Evolutionary conservation across 257 asterid genomes (phyloP).

Genomic region (Solanum dulcamara): DNA sequence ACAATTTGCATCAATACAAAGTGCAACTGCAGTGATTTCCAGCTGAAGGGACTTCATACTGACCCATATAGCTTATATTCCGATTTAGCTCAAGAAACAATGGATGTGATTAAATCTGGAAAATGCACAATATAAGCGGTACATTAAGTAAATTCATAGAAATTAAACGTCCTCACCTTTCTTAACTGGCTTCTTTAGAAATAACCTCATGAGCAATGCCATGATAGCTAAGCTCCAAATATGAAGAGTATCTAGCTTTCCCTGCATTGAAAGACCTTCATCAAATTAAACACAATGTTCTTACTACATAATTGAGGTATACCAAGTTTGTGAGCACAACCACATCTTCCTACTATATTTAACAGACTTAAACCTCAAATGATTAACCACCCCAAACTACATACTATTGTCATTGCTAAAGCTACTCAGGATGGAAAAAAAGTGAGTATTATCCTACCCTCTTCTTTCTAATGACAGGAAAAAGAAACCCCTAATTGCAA

Average conservation of each 20-base stretch:
- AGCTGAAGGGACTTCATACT: background rate
- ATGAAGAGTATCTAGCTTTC: conserved; percentile 18
- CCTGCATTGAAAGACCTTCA: conserved; percentile 14
- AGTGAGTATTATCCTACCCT: background rate
- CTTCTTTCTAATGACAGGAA: background rate
- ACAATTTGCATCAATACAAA: background rate
- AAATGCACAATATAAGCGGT: background rate
- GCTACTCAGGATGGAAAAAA: background rate
- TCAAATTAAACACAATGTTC: background rate
- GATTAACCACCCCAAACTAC: background rate
- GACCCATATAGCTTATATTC: background rate
- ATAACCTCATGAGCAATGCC: conserved; percentile 18
- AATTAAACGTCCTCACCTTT: conserved; percentile 36
- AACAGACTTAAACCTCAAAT: background rate
- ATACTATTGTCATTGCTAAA: background rate
- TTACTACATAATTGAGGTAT: background rate
- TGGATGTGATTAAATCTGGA: background rate
- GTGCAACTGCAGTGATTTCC: background rate
- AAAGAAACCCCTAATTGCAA: background rate
- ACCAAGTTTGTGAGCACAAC: background rate
- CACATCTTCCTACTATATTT: background rate
- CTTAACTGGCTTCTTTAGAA: conserved; percentile 34
- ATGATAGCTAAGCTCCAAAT: conserved; percentile 30
- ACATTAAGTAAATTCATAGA: background rate
- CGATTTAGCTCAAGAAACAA: too few species aligned